Conservation (phyloP, 2,329 filamentous ascomycete genomes). For the Pseudogymnoascus pannorum region DNA sequence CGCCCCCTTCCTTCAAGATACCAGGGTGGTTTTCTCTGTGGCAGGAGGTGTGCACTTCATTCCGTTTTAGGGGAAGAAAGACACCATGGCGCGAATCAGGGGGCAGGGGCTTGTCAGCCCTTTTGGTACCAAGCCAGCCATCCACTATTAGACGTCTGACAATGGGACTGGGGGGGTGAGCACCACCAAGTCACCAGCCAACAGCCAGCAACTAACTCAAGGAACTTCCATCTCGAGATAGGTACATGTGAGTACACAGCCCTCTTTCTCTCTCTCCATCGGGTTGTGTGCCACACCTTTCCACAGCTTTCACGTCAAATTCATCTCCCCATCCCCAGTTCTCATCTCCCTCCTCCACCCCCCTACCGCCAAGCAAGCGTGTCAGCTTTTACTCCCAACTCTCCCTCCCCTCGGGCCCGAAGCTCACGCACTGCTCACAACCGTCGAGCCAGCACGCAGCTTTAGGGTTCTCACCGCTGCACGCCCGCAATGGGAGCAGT, state of each 20-base stretch:
- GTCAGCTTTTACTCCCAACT: conserved; percentile 1
- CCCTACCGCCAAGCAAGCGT: background rate
- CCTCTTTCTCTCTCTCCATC: background rate
- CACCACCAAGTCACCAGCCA: too few species aligned
- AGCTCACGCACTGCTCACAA: too few species aligned
- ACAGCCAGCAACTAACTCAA: background rate
- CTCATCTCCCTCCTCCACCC: background rate
- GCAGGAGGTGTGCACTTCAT: background rate
- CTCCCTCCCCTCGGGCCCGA: background rate
- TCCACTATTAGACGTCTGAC: conserved; percentile 4
- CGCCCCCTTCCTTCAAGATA: background rate
- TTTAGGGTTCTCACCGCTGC: conserved; percentile 1
- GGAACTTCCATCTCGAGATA: background rate
- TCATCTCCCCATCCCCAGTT: background rate
- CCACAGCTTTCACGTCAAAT: conserved; percentile 1
- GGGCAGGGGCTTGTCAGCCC: background rate
- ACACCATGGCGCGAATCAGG: background rate
- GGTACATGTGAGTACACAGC: background rate
- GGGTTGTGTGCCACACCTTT: background rate
- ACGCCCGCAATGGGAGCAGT: background rate
- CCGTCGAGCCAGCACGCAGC: background rate
- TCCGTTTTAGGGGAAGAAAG: background rate
- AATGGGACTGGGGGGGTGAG: background rate
- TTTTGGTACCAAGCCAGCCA: background rate
- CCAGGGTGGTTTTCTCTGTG: background rate